These are phyloP conservation scores for Pinus tabuliformis DNA, from an alignment of 75 land plant species.

Conservation along the genomic window DNA sequence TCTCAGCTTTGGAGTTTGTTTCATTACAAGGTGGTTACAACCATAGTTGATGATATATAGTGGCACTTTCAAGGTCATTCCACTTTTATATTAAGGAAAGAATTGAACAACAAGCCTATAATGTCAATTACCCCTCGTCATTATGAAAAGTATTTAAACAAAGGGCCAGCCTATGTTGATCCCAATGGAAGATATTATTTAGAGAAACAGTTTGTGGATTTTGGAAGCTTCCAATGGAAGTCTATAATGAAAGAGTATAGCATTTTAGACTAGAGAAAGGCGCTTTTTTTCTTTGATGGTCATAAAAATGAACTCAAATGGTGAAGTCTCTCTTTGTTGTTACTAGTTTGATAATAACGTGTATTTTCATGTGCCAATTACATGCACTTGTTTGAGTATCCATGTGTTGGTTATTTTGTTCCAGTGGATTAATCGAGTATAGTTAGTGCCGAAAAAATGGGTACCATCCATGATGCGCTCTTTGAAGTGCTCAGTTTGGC, in stretches of 20 bases:
- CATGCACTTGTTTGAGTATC: not conserved
- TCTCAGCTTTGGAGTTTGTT: slow-evolving; percentile 91
- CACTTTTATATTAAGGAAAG: slow-evolving; percentile 80
- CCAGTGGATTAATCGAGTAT: not conserved
- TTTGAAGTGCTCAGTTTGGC: not conserved
- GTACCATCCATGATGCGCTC: not conserved
- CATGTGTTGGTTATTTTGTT: not conserved
- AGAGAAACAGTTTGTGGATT: no score
- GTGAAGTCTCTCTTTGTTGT: slow-evolving; percentile 11
- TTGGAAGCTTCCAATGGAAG: no score
- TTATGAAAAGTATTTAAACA: slow-evolving; percentile 66
- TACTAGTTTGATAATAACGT: not conserved
- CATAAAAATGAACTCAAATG: slow-evolving; percentile 82
- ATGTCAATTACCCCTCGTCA: slow-evolving; percentile 72
- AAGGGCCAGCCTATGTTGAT: slow-evolving; percentile 88
- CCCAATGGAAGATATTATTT: no score
- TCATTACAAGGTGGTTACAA: slow-evolving; percentile 66
- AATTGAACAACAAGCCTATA: slow-evolving; percentile 56
- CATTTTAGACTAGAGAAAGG: slow-evolving; percentile 48
- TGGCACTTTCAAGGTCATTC: slow-evolving; percentile 91
- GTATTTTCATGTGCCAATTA: not conserved
- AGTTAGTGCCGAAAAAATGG: not conserved
- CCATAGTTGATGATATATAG: slow-evolving; percentile 78
- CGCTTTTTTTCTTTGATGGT: slow-evolving; percentile 81
- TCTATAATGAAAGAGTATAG: slow-evolving; percentile 66